Evolutionary conservation across 768 basidiomycete genomes (phyloP).

Genomic region (Serendipita sp.): DNA sequence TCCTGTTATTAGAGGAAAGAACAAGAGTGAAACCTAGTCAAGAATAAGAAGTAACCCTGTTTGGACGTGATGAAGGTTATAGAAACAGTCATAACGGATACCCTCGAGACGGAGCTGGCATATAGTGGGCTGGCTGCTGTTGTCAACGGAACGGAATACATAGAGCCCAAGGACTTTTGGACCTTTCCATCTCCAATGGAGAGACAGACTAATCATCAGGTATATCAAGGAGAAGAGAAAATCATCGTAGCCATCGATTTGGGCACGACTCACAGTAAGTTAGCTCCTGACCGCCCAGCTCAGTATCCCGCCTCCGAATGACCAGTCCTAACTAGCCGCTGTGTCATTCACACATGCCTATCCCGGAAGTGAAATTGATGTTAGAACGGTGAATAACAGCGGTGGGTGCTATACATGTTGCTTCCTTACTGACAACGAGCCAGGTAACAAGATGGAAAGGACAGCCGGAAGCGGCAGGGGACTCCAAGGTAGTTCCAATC

Average conservation of each 20-base stretch:
- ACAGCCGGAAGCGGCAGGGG: background rate
- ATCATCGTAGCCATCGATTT: background rate
- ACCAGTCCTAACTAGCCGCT: background rate
- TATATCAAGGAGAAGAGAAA: background rate
- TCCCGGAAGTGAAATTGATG: background rate
- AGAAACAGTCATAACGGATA: too few relatives aligned
- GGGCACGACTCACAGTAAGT: background rate
- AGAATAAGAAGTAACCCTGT: too few relatives aligned
- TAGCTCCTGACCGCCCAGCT: background rate
- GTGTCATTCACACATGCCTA: background rate
- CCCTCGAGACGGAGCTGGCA: too few relatives aligned
- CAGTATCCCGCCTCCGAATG: background rate
- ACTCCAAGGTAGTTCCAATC: background rate
- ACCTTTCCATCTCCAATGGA: too few relatives aligned
- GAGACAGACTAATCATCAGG: too few relatives aligned
- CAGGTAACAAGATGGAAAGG: conserved; percentile 6
- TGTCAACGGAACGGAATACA: too few relatives aligned
- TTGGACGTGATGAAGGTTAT: too few relatives aligned
- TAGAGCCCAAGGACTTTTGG: too few relatives aligned
- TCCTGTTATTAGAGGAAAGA: too few relatives aligned
- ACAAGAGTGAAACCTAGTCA: too few relatives aligned
- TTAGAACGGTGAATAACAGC: background rate
- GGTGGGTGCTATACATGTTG: background rate
- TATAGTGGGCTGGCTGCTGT: too few relatives aligned
- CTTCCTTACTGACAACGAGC: background rate